Evolutionary conservation across 1,284 basidiomycete species (phyloP).

Genomic region (Ceraceosorus bombacis): DNA sequence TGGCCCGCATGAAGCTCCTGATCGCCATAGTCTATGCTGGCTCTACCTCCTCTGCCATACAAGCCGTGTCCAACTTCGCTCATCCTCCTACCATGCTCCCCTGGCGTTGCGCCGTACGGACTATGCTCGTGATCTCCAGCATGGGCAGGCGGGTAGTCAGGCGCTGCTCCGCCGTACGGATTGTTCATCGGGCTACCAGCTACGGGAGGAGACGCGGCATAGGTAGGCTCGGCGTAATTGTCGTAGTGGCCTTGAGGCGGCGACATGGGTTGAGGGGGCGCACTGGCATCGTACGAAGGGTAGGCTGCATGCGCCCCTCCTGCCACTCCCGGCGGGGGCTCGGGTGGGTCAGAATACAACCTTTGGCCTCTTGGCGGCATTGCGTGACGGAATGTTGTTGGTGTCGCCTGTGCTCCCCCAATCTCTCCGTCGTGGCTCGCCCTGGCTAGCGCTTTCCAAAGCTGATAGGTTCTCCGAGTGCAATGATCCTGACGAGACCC

Average conservation of each 20-base stretch:
- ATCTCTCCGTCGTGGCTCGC: too few relatives aligned
- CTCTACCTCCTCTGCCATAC: constrained; percentile 4
- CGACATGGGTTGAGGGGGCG: background rate
- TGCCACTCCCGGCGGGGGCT: background rate
- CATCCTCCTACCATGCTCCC: background rate
- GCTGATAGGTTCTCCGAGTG: too few relatives aligned
- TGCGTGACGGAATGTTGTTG: background rate
- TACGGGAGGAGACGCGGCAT: background rate
- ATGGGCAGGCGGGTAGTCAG: background rate
- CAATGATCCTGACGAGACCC: too few relatives aligned
- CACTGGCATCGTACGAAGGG: background rate
- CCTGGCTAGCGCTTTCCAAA: too few relatives aligned
- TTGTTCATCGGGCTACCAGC: background rate
- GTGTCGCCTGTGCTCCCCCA: too few relatives aligned
- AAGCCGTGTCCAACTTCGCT: constrained; percentile 4
- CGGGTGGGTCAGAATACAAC: background rate
- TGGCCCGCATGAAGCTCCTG: constrained; percentile 15
- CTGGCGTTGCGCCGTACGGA: background rate
- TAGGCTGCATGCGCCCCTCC: background rate
- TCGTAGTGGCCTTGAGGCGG: background rate
- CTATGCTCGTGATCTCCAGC: background rate
- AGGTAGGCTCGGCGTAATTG: background rate
- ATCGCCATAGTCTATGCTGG: constrained; percentile 2
- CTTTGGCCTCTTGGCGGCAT: background rate
- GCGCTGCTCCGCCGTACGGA: background rate